Evolutionary conservation across 1,284 basidiomycete genomes (phyloP).

Genomic region (Ceratobasidium sp.): DNA sequence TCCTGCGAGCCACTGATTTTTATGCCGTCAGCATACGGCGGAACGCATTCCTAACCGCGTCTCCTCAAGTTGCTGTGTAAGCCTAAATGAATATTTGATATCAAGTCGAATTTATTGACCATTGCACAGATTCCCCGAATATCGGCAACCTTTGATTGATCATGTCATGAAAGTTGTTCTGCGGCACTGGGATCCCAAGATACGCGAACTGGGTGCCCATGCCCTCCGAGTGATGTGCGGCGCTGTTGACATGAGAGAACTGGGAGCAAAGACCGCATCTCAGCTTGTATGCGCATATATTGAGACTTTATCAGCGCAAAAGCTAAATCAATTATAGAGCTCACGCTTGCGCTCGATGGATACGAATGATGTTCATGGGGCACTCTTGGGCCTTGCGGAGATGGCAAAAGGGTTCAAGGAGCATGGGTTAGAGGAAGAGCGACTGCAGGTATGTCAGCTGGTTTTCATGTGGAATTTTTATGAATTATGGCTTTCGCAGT

Average conservation of each 20-base stretch:
- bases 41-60: constrained; percentile 83
- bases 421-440: constrained; percentile 47
- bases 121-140: constrained; percentile 61
- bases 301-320: background rate
- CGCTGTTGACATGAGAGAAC: constrained; percentile 61
- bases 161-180: constrained; percentile 80
- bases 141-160: constrained; percentile 72
- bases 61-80: constrained; percentile 84
- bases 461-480: background rate
- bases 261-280: constrained; percentile 60
- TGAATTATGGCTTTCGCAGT: constrained; percentile 42
- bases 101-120: background rate
- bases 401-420: constrained; percentile 64
- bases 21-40: constrained; percentile 88
- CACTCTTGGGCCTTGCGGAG: constrained; percentile 75
- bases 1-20: constrained; percentile 92
- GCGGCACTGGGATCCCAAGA: constrained; percentile 87
- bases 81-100: constrained; percentile 51
- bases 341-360: constrained; percentile 71
- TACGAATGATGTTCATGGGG: constrained; percentile 78
- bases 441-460: constrained; percentile 53
- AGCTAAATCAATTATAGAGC: constrained; percentile 54
- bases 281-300: constrained; percentile 58
- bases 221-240: constrained; percentile 75
- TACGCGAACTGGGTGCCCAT: constrained; percentile 82